Evolutionary conservation across 495 filamentous ascomycete species (phyloP), one percentile per base, ranked within the genome.

Genomic region (Lineolata rhizophorae): DNA sequence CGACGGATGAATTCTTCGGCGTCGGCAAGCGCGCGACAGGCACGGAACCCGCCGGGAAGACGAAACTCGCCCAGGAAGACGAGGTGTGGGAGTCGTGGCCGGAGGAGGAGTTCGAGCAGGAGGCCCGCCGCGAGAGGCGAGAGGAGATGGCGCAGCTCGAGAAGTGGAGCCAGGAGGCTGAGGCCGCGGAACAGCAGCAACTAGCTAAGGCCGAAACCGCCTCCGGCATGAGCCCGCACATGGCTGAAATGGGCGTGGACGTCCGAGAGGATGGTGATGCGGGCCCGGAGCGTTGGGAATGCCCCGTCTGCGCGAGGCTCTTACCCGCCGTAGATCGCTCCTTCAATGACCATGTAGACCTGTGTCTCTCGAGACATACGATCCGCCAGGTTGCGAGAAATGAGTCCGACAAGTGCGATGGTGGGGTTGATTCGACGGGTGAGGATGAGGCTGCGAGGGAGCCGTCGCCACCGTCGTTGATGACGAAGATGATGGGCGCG

Each of bases 301-400:
- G 87, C 49, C 87, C 87, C 0, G 81, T 95, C 22, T 95, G 87
- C 49, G 49, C 49, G 2, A 57, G 70, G 27, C 72, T 76, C 0
- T 80, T 93, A 44, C 35, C 56, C 3, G 70, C 83, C 0, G 66
- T 82, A 38, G 81, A 94, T 47, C 60, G 61, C 22, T 50, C 48
- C 4, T 94, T 99, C 53, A 99, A 99, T 40, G 72, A 75, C 31
- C 90, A 99, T 51, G 76, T 99, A 29, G 90, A 99, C 46, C 70
- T 78, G 14, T 99, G 87, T 53, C 64, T 99, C 5, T 93, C 83
- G 2, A 57, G 69, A 28, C 67, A 74, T 47, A 77, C 79, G 0
- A 97, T 97, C 38, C 72, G 72, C 26, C 79, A 93, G 44, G 76
- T 30, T n/a, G 22, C n/a, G n/a, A n/a, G n/a, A n/a, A n/a, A n/a